phyloP scores from a whole-genome alignment of 2,329 filamentous ascomycete genomes.

The Cercospora berteroae region DNA sequence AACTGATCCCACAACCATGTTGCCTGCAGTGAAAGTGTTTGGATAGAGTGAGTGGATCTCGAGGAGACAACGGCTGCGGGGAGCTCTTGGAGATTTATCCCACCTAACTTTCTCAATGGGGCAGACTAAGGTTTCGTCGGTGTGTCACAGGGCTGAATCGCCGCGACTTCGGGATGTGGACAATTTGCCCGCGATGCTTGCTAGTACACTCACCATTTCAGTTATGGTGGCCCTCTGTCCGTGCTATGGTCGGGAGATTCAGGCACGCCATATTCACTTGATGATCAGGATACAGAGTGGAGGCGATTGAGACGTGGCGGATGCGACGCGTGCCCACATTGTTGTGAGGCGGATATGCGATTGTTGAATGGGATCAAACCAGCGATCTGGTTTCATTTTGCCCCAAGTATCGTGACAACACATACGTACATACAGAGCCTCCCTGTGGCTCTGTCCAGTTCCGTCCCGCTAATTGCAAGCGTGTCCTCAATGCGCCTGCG shows the following conservation, averaged over 20 bases:
- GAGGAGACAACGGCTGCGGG: neutral
- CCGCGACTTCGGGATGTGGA: slow-evolving; percentile 12
- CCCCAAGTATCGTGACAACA: slow-evolving; percentile 10
- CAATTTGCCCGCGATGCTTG: slow-evolving; percentile 2
- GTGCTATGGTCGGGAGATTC: neutral
- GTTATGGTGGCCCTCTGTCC: neutral
- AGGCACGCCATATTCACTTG: neutral
- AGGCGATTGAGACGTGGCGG: neutral
- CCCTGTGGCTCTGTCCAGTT: slow-evolving; percentile 2
- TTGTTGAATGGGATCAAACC: neutral
- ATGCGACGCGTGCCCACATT: neutral
- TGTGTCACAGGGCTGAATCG: slow-evolving; percentile 7
- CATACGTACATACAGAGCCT: slow-evolving; percentile 16
- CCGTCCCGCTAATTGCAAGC: neutral
- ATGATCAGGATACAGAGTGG: neutral
- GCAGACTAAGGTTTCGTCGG: slow-evolving; percentile 1
- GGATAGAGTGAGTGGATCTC: neutral
- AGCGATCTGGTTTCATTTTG: neutral
- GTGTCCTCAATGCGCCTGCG: slow-evolving; percentile 3
- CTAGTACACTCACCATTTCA: neutral
- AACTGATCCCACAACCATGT: slow-evolving; percentile 29
- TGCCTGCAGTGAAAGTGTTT: slow-evolving; percentile 7
- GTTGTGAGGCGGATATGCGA: neutral
- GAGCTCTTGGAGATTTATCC: neutral
- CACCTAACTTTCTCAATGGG: neutral